phyloP scores from a whole-genome alignment of 1,139 yeast species.

The Tardiomyces depauwii region DNA sequence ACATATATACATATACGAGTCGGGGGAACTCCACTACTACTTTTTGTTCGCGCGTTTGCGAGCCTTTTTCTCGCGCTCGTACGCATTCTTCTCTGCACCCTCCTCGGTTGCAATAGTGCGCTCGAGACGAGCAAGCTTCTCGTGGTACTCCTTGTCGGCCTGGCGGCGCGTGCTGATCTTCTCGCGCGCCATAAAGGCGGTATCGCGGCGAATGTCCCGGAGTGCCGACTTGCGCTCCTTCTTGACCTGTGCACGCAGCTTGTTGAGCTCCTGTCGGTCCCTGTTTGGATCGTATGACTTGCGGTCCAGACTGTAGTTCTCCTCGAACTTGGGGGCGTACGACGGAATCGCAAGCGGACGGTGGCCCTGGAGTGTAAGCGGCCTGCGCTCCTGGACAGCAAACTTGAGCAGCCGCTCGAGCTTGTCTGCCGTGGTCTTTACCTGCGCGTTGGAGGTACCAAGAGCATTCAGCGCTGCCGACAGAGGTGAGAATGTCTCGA shows the following conservation, averaged over 20 bases:
- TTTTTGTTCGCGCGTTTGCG: constrained; percentile 37
- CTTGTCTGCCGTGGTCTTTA: constrained; percentile 18
- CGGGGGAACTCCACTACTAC: constrained; percentile 10
- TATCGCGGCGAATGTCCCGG: constrained; percentile 84
- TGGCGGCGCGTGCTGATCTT: constrained; percentile 68
- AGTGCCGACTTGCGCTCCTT: constrained; percentile 82
- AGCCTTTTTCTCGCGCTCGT: constrained; percentile 71
- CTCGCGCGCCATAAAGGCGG: constrained; percentile 78
- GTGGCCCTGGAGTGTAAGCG: constrained; percentile 80
- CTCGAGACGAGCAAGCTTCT: constrained; percentile 78
- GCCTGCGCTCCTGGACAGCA: constrained; percentile 43
- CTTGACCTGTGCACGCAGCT: constrained; percentile 76
- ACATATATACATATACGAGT: too few species aligned
- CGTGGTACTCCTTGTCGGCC: constrained; percentile 70
- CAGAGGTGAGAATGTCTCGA: constrained; percentile 44
- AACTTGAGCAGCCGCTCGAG: constrained; percentile 42
- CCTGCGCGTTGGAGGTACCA: constrained; percentile 3
- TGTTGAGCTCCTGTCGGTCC: constrained; percentile 70
- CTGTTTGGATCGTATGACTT: constrained; percentile 80
- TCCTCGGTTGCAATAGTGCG: constrained; percentile 83
- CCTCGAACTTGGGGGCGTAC: constrained; percentile 86
- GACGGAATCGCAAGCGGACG: constrained; percentile 77
- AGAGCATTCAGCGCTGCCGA: constrained; percentile 7
- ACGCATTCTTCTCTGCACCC: constrained; percentile 88
- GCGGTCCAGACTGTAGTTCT: constrained; percentile 90